Percentiles rank a stretch among this genome's conserved stretches.
Evolutionary conservation across 2,329 filamentous ascomycete genomes (phyloP).

Genomic region (Immersiporthe knoxdaviesiana): DNA sequence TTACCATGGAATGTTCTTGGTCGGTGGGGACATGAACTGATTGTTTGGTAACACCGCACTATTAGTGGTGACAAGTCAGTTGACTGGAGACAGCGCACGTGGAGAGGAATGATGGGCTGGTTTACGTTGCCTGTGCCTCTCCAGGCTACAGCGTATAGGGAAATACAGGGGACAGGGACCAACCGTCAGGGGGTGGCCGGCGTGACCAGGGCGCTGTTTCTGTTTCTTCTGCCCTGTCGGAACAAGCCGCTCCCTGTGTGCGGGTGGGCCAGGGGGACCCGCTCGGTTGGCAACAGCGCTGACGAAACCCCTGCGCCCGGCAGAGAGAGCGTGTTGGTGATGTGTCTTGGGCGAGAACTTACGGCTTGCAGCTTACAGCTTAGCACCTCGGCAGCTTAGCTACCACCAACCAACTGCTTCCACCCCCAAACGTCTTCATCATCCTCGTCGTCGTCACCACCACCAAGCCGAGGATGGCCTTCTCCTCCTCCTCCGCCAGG

Average conservation of each 20-base stretch:
- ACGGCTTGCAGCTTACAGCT: background rate
- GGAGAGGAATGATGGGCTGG: background rate
- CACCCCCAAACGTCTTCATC: background rate
- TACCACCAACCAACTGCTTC: background rate
- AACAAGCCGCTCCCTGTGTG: background rate
- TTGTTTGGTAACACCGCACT: background rate
- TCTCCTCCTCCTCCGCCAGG: constrained; percentile 14
- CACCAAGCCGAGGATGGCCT: background rate
- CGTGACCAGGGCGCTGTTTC: background rate
- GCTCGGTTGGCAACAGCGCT: background rate
- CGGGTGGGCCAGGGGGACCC: too few species aligned
- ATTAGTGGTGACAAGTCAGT: background rate
- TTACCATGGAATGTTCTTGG: background rate
- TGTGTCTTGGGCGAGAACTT: background rate
- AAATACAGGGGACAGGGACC: too few species aligned
- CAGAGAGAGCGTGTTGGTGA: background rate
- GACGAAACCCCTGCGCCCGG: background rate
- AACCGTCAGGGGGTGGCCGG: too few species aligned
- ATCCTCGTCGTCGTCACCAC: too few species aligned
- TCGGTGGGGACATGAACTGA: background rate
- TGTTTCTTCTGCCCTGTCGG: background rate
- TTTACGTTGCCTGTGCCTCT: background rate
- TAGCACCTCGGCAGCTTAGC: too few species aligned
- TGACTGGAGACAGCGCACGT: background rate
- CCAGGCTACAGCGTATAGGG: too few species aligned